Evolutionary conservation across 768 basidiomycete genomes (phyloP).

Genomic region (Boletus sp.): DNA sequence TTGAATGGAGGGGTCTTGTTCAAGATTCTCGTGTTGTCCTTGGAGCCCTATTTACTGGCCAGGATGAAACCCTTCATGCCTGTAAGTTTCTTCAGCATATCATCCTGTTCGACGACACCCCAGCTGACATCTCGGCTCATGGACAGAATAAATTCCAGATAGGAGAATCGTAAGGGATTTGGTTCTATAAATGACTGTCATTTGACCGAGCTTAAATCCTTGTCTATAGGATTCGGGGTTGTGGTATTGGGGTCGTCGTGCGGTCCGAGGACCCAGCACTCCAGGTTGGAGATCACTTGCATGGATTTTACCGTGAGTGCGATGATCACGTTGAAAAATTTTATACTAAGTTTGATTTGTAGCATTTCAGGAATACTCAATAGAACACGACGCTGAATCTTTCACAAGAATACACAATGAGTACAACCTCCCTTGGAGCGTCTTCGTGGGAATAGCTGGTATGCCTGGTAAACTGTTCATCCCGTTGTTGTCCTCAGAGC

Average conservation of each 20-base stretch:
- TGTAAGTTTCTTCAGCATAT: conserved; percentile 35
- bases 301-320: conserved; percentile 28
- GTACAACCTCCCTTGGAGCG: conserved; percentile 28
- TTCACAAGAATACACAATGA: conserved; percentile 23
- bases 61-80: conserved; percentile 34
- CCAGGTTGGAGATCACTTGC: conserved; percentile 14
- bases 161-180: conserved; percentile 2
- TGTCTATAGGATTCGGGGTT: conserved; percentile 18
- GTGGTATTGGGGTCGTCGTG: conserved; percentile 36
- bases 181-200: neutral
- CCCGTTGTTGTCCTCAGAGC: conserved; percentile 5
- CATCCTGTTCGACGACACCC: neutral
- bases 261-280: conserved; percentile 15
- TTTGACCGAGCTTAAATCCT: neutral
- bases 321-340: neutral
- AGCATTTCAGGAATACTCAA: conserved; percentile 20
- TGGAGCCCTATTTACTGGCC: conserved; percentile 45
- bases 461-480: conserved; percentile 16
- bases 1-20: conserved; percentile 47
- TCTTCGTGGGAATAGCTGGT: conserved; percentile 29
- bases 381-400: neutral
- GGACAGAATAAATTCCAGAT: conserved; percentile 9
- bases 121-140: neutral
- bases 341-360: conserved; percentile 25
- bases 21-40: conserved; percentile 46